Evolutionary conservation across 306 rosid species (phyloP), one percentile per base, ranked within the genome.

Genomic region (Dryas drummondii): DNA sequence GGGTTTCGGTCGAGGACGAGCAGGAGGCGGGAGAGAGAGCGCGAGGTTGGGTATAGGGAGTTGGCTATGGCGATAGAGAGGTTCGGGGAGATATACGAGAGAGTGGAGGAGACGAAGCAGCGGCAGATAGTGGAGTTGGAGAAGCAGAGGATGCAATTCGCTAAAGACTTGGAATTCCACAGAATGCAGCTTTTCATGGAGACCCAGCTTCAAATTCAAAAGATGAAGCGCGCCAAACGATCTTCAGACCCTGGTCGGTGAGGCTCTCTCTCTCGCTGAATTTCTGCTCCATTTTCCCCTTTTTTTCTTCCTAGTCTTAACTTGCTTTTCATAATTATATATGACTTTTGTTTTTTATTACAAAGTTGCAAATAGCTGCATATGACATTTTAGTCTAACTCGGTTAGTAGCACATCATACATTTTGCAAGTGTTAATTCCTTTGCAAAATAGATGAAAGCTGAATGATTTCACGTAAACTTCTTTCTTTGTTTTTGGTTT

Each of bases 81-180:
- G 77, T 74, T 87, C 27, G 87, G 83, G 4, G 88, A 84, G 65
- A 84, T 80, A 65, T 89, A 89, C 2, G 88, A 86, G 86, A 86
- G 89, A 81, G 97, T 89, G 17, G 92, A 91, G 66, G 66, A 45
- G 9, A 66, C 77, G 37, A 89, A 87, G 75, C 91, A 83, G 79
- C 83, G 78, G 81, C 89, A 89, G 71, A 84, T 88, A 83, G 65
- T 86, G 9, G 93, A 89, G 84, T 78, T 86, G 86, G 97, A 91
- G 86, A 87, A 81, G 71, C 91, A 84, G 72, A 85, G 88, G 71
- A 86, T 87, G 97, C 91, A 89, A 49, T 89, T 89, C 72, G 68
- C 86, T 12, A 89, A 86, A 83, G 97, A 91, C 80, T 86, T 87
- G 86, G 94, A 91, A 74, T 84, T 9, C 26, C 94, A 87, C 47